These are phyloP conservation scores for Phytophthora sojae DNA, from an alignment of 352 stramenopile species.

Conservation along the genomic window DNA sequence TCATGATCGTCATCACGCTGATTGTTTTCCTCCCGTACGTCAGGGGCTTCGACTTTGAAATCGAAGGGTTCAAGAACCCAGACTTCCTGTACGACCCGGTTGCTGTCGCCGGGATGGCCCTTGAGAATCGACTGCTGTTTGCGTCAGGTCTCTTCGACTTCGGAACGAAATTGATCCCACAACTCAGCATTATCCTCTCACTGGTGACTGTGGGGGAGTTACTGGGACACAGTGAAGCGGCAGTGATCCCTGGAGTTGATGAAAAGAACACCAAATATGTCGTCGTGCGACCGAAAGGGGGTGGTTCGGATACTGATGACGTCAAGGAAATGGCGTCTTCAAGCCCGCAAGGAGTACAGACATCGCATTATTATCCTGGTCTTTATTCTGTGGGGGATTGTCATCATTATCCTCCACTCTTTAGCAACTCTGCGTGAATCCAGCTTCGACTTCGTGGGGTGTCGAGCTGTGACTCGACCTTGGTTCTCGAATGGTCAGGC, in stretches of 20 bases:
- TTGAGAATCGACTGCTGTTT: neutral
- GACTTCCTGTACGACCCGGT: slow-evolving; percentile 14
- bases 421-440: slow-evolving; percentile 15
- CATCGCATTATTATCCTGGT: slow-evolving; percentile 7
- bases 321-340: too few relatives aligned
- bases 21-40: slow-evolving; percentile 32
- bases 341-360: slow-evolving; percentile 12
- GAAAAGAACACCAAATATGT: neutral
- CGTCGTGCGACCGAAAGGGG: slow-evolving; percentile 6
- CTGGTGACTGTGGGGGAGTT: neutral
- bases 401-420: slow-evolving; percentile 18
- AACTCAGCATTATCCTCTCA: slow-evolving; percentile 1
- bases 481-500: slow-evolving; percentile 34
- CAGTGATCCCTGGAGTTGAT: slow-evolving; percentile 6
- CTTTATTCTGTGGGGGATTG: slow-evolving; percentile 24
- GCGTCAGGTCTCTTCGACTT: neutral
- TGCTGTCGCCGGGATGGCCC: neutral
- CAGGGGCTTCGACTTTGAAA: slow-evolving; percentile 17
- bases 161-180: neutral
- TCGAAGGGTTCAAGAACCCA: slow-evolving; percentile 9
- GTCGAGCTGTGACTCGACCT: slow-evolving; percentile 17
- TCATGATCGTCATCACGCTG: slow-evolving; percentile 4
- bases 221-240: slow-evolving; percentile 2
- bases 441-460: slow-evolving; percentile 22
- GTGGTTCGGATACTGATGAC: neutral